Evolutionary conservation across 75 land plant genomes (phyloP).

Genomic region (Azolla pinnata): DNA sequence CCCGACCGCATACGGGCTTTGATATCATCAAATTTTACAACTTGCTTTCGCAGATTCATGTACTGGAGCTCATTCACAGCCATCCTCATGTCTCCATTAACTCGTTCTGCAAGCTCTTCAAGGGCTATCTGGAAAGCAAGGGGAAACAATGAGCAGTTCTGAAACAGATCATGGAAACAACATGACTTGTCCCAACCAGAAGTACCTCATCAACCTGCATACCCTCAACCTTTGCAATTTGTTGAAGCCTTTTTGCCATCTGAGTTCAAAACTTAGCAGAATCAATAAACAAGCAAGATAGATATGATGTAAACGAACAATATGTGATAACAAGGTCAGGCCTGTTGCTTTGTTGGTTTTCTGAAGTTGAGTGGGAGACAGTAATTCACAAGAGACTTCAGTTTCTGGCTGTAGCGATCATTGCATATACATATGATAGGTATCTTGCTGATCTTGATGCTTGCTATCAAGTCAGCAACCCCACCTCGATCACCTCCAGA

Average conservation of each 20-base stretch:
- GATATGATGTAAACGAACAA: neutral
- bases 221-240: constrained; percentile 72
- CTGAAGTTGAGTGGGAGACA: constrained; percentile 69
- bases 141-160: neutral
- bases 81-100: constrained; percentile 97
- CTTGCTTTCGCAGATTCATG: constrained; percentile 68
- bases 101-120: constrained; percentile 91
- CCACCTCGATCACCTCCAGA: constrained; percentile 99
- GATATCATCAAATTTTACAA: constrained; percentile 72
- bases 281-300: neutral
- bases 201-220: constrained; percentile 74
- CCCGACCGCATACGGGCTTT: constrained; percentile 61
- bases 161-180: too few species aligned
- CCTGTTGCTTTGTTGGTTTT: constrained; percentile 98
- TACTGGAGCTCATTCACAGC: constrained; percentile 94
- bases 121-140: constrained; percentile 48
- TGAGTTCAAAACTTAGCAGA: constrained; percentile 8
- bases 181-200: neutral
- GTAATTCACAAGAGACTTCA: constrained; percentile 82
- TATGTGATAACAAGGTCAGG: constrained; percentile 9
- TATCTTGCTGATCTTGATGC: constrained; percentile 82
- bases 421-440: constrained; percentile 98
- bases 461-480: constrained; percentile 86
- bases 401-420: constrained; percentile 93
- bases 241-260: constrained; percentile 92